Evolutionary conservation across 441 rosid species (phyloP).

Genomic region (Eutrema salsugineum): DNA sequence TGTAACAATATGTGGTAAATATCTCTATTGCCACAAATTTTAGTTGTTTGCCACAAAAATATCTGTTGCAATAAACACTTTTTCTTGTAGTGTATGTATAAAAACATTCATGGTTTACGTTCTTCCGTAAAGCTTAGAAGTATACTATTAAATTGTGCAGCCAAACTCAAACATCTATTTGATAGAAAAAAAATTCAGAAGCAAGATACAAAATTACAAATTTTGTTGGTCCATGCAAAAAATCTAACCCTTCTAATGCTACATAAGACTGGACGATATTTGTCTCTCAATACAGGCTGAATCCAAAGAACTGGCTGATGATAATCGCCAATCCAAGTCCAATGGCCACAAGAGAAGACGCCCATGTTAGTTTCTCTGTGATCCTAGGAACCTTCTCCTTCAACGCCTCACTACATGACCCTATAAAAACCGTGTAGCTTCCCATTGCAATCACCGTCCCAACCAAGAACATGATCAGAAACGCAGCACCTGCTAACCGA

Average conservation of each 20-base stretch:
- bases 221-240: conserved; percentile 14
- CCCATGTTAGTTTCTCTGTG: conserved; percentile 96
- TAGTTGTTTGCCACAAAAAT: no score
- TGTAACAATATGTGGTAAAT: no score
- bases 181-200: background rate
- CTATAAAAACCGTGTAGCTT: conserved; percentile 85
- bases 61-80: no score
- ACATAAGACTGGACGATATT: background rate
- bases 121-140: background rate
- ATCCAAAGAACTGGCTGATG: conserved; percentile 86
- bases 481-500: conserved; percentile 83
- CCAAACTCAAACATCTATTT: conserved; percentile 14
- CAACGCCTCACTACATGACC: conserved; percentile 83
- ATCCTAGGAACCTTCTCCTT: conserved; percentile 87
- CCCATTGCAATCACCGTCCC: conserved; percentile 97
- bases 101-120: background rate
- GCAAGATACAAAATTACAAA: background rate
- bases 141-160: background rate
- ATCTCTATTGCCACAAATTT: no score
- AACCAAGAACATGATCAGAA: conserved; percentile 80
- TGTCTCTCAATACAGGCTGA: conserved; percentile 53
- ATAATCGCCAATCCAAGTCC: conserved; percentile 80
- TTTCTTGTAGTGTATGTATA: no score
- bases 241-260: conserved; percentile 8
- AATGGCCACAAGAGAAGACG: conserved; percentile 83